A percentile compares a stretch with the other conserved stretches of the same genome.
phyloP scores from a whole-genome alignment of 1,284 basidiomycete species.

The Fomitiporia mediterranea region DNA sequence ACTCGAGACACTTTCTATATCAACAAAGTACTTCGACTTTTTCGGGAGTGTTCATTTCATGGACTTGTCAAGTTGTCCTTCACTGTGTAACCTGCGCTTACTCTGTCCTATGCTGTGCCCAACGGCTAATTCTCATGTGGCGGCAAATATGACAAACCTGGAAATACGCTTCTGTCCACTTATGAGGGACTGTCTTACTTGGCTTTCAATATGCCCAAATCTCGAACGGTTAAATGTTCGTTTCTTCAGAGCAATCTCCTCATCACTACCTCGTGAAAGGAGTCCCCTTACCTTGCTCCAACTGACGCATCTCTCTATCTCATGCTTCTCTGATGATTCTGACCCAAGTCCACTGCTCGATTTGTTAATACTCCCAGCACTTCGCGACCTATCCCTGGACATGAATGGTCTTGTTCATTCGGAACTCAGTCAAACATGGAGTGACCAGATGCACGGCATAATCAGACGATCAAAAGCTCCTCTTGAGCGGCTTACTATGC shows the following conservation, averaged over 20 bases:
- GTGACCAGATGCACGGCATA: neutral
- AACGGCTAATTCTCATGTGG: neutral
- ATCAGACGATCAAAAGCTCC: conserved; percentile 3
- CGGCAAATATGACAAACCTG: conserved; percentile 10
- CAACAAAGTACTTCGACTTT: conserved; percentile 18
- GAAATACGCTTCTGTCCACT: conserved; percentile 12
- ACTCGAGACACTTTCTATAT: conserved; percentile 13
- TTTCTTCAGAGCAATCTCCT: conserved; percentile 6
- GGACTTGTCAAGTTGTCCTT: conserved; percentile 12
- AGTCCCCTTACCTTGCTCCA: neutral
- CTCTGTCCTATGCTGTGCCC: conserved; percentile 13
- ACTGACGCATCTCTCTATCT: conserved; percentile 3
- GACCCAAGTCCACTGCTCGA: conserved; percentile 12
- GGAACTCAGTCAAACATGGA: conserved; percentile 9
- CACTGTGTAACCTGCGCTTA: conserved; percentile 10
- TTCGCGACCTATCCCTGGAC: conserved; percentile 9
- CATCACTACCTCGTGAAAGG: neutral
- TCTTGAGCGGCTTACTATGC: conserved; percentile 1
- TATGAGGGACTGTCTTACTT: conserved; percentile 12
- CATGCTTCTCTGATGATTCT: conserved; percentile 15
- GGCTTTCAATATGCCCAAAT: conserved; percentile 14
- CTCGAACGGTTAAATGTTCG: conserved; percentile 10
- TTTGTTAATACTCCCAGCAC: conserved; percentile 4
- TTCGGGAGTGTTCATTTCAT: conserved; percentile 11
- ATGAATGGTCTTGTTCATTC: conserved; percentile 11